Conservation (phyloP, 2,329 filamentous ascomycete species). For the Exophiala lecanii-corni region DNA sequence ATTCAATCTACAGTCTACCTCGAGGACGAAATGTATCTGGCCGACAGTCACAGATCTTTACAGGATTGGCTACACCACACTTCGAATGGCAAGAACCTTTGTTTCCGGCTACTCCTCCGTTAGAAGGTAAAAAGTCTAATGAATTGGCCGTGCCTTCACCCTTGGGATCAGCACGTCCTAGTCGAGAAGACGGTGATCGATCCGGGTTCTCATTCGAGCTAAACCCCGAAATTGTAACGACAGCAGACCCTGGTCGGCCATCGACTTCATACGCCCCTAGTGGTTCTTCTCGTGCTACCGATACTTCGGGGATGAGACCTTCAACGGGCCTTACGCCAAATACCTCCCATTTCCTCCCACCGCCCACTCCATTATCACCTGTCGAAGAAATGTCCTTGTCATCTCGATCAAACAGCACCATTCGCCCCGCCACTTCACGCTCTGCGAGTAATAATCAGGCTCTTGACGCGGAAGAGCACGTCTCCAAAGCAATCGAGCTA, state of each 20-base stretch:
- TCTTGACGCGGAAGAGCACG: slow-evolving; percentile 68
- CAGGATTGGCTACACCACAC: slow-evolving; percentile 51
- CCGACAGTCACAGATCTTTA: slow-evolving; percentile 58
- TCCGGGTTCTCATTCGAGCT: slow-evolving; percentile 23
- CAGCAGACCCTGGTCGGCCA: slow-evolving; percentile 6
- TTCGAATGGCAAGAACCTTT: slow-evolving; percentile 61
- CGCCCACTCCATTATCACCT: slow-evolving; percentile 23
- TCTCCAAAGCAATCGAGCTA: slow-evolving; percentile 81
- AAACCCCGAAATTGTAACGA: slow-evolving; percentile 10
- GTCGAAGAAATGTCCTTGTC: slow-evolving; percentile 50
- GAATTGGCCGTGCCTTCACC: slow-evolving; percentile 17
- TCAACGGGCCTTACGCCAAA: slow-evolving; percentile 12
- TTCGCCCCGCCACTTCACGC: slow-evolving; percentile 35
- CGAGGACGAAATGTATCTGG: slow-evolving; percentile 70
- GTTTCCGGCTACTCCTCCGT: slow-evolving; percentile 37
- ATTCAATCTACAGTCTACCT: slow-evolving; percentile 78
- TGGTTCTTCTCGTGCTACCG: slow-evolving; percentile 13
- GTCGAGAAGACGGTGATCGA: slow-evolving; percentile 17
- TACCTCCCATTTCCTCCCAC: slow-evolving; percentile 6
- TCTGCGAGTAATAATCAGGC: slow-evolving; percentile 27
- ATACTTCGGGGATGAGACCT: slow-evolving; percentile 10
- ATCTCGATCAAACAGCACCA: slow-evolving; percentile 62
- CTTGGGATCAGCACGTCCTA: slow-evolving; percentile 15
- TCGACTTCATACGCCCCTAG: slow-evolving; percentile 17
- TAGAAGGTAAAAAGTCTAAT: slow-evolving; percentile 18